phyloP scores from a whole-genome alignment of 768 basidiomycete genomes.

The Russula vinacea region DNA sequence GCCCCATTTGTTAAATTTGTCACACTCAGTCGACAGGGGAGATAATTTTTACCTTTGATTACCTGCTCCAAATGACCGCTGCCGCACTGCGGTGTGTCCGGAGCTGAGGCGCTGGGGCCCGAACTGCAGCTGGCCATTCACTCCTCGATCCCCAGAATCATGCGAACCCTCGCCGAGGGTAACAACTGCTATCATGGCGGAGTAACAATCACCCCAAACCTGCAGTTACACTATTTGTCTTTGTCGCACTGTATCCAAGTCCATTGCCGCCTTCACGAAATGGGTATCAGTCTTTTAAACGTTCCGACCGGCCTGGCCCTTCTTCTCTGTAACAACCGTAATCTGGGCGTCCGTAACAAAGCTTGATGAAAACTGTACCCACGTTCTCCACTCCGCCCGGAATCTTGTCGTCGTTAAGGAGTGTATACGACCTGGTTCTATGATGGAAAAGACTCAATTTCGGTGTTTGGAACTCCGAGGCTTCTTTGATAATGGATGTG shows the following conservation, averaged over 20 bases:
- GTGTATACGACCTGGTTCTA: not conserved
- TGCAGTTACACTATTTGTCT: no score
- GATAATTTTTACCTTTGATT: no score
- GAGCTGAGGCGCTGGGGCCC: not conserved
- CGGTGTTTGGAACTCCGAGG: conserved; percentile 6
- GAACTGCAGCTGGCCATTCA: no score
- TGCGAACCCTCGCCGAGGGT: not conserved
- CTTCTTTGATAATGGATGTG: conserved; percentile 1
- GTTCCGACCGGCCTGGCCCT: not conserved
- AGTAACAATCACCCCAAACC: not conserved
- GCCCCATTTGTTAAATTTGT: not conserved
- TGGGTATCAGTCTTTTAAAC: not conserved
- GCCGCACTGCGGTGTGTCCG: not conserved
- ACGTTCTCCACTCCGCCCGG: not conserved
- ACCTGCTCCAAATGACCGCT: no score
- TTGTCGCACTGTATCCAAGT: conserved; percentile 1
- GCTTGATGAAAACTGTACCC: conserved; percentile 1
- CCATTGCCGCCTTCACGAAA: not conserved
- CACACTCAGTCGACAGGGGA: no score
- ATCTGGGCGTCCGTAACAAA: conserved; percentile 14
- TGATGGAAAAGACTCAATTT: not conserved
- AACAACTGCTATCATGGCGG: not conserved
- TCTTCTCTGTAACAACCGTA: not conserved
- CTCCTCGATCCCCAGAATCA: no score
- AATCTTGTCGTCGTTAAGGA: not conserved